Conservation (phyloP, 441 rosid genomes). For the Pelargonium australe region DNA sequence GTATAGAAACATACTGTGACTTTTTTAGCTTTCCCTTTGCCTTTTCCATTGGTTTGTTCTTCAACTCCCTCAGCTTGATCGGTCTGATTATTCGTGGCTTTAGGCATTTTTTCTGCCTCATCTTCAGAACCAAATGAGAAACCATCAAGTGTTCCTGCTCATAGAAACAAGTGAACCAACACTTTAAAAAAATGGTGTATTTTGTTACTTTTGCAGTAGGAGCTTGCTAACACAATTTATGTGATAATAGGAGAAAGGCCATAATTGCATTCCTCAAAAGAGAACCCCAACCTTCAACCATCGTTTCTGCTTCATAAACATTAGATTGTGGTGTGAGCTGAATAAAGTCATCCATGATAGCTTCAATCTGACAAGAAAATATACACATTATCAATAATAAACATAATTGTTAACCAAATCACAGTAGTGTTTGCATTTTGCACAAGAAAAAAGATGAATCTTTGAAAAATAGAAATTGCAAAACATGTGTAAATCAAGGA, state of each 20-base stretch:
- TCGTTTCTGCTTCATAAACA: conserved; percentile 83
- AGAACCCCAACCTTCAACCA: conserved; percentile 77
- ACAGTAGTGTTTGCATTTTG: background rate
- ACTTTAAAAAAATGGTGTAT: background rate
- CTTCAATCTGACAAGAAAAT: conserved; percentile 58
- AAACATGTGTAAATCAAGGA: conserved; percentile 6
- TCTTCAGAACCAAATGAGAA: conserved; percentile 81
- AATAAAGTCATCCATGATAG: conserved; percentile 85
- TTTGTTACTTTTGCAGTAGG: background rate
- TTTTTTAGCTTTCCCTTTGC: conserved; percentile 57
- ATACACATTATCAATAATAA: conserved; percentile 12
- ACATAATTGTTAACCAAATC: conserved; percentile 9
- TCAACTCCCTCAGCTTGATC: conserved; percentile 50
- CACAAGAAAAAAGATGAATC: background rate
- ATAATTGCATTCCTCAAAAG: background rate
- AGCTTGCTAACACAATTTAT: background rate
- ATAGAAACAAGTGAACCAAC: conserved; percentile 11
- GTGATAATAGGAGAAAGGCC: conserved; percentile 2
- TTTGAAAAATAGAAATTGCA: background rate
- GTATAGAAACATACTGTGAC: conserved; percentile 40
- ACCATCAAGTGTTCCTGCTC: conserved; percentile 79
- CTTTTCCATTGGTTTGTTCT: conserved; percentile 42
- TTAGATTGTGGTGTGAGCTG: conserved; percentile 78
- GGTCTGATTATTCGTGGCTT: conserved; percentile 36
- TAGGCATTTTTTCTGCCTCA: conserved; percentile 55